Percentiles rank a stretch among this genome's conserved stretches.
Evolutionary conservation across 176 grass and related monocot genomes (phyloP).

Genomic region (Phoenix dactylifera): DNA sequence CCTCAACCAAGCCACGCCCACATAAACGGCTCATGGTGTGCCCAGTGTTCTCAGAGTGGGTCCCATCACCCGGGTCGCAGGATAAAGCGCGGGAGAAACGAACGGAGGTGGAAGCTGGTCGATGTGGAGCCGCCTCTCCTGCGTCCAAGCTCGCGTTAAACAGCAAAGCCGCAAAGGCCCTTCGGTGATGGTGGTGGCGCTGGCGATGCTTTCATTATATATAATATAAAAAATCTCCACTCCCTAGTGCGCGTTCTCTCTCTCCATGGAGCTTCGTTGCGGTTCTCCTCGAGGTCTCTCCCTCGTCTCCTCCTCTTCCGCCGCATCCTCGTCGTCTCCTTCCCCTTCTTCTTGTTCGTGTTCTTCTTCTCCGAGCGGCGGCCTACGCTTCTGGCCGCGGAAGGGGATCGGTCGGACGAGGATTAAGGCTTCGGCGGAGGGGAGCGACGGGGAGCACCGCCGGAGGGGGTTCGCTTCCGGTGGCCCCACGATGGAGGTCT

Average conservation of each 20-base stretch:
- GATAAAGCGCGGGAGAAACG: too few species aligned
- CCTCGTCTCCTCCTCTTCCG: conserved; percentile 11
- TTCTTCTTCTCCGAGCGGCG: background rate
- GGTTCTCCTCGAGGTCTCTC: background rate
- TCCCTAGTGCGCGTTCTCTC: background rate
- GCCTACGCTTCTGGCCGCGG: background rate
- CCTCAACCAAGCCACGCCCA: too few species aligned
- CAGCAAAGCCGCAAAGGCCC: too few species aligned
- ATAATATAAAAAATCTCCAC: too few species aligned
- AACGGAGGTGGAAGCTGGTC: too few species aligned
- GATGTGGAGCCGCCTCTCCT: too few species aligned
- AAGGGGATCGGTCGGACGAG: conserved; percentile 7
- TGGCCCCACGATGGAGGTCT: conserved; percentile 28
- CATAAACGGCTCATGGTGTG: too few species aligned
- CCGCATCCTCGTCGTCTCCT: conserved; percentile 10
- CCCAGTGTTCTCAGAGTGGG: too few species aligned
- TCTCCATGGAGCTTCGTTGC: conserved; percentile 33
- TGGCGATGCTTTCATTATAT: too few species aligned
- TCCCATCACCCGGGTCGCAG: too few species aligned
- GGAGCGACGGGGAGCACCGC: conserved; percentile 4
- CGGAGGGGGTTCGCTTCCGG: conserved; percentile 10
- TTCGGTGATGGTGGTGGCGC: too few species aligned
- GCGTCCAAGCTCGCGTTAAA: too few species aligned
- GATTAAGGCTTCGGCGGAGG: conserved; percentile 31
- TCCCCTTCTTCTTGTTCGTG: background rate